A percentile compares a stretch with the other conserved stretches of the same genome.
These are phyloP conservation scores for Aschersonia sp. DNA, from an alignment of 2,329 filamentous ascomycete genomes.

Conservation along the genomic window DNA sequence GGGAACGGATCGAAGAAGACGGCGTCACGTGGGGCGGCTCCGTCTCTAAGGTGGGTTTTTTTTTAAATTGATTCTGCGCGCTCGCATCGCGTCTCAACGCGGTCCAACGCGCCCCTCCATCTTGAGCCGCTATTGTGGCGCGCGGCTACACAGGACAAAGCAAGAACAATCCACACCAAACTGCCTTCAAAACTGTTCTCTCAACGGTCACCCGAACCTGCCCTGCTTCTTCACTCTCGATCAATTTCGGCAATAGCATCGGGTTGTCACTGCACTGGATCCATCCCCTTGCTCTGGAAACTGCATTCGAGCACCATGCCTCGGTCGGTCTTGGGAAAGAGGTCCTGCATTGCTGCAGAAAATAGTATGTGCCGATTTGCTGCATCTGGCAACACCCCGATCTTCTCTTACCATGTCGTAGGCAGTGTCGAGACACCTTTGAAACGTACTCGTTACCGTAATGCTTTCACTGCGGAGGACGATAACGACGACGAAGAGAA, in stretches of 20 bases:
- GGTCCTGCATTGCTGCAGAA: constrained; percentile 14
- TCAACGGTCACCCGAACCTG: neutral
- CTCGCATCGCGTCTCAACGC: constrained; percentile 14
- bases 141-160: constrained; percentile 1
- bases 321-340: constrained; percentile 19
- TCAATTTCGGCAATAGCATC: constrained; percentile 1
- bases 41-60: constrained; percentile 10
- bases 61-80: constrained; percentile 15
- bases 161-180: neutral
- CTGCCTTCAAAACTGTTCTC: constrained; percentile 6
- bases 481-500: constrained; percentile 50
- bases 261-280: neutral
- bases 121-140: constrained; percentile 5
- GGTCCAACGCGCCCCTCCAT: constrained; percentile 3
- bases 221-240: neutral
- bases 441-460: constrained; percentile 31
- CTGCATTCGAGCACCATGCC: constrained; percentile 9
- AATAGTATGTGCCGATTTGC: constrained; percentile 11
- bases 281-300: constrained; percentile 7
- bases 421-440: constrained; percentile 18
- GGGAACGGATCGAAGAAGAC: neutral
- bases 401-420: constrained; percentile 5
- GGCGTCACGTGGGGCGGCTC: constrained; percentile 3
- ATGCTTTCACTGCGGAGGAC: constrained; percentile 16
- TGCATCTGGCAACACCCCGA: neutral